A percentile compares a stretch with the other conserved stretches of the same genome.
phyloP scores from a whole-genome alignment of 2,329 filamentous ascomycete species.

The Scorias spongiosa region DNA sequence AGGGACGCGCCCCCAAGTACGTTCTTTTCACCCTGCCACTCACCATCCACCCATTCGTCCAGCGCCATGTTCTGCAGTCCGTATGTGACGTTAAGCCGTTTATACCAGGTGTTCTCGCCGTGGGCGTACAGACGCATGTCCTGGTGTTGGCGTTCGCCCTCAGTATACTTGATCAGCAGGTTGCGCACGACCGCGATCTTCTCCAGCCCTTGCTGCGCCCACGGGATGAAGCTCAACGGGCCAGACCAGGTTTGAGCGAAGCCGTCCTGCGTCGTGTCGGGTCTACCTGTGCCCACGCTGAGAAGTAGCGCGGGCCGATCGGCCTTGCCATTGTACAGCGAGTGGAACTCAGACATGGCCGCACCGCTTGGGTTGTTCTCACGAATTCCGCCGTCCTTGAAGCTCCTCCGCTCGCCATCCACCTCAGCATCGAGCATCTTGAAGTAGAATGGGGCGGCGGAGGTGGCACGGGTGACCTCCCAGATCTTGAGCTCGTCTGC shows the following conservation, averaged over 20 bases:
- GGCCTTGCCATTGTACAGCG: slow-evolving; percentile 27
- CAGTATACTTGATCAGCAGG: slow-evolving; percentile 36
- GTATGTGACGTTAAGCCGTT: slow-evolving; percentile 31
- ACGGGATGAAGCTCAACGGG: slow-evolving; percentile 25
- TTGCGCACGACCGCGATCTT: slow-evolving; percentile 36
- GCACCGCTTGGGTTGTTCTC: slow-evolving; percentile 36
- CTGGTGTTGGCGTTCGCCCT: slow-evolving; percentile 33
- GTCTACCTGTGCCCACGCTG: slow-evolving; percentile 31
- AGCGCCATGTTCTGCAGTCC: slow-evolving; percentile 31
- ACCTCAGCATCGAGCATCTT: slow-evolving; percentile 32
- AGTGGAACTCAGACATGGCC: slow-evolving; percentile 32
- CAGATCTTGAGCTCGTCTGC: slow-evolving; percentile 34
- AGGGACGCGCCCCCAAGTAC: slow-evolving; percentile 20
- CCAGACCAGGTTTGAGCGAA: slow-evolving; percentile 31
- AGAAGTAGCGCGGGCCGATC: slow-evolving; percentile 29
- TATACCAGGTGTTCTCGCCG: slow-evolving; percentile 36
- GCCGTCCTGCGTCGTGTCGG: slow-evolving; percentile 28
- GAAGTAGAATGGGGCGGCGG: slow-evolving; percentile 38
- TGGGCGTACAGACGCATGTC: slow-evolving; percentile 31
- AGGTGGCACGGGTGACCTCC: slow-evolving; percentile 37
- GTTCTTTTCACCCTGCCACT: slow-evolving; percentile 21
- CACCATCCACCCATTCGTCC: slow-evolving; percentile 31
- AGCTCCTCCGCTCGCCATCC: slow-evolving; percentile 23
- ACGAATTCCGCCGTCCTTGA: slow-evolving; percentile 36
- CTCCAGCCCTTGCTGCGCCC: slow-evolving; percentile 31